Evolutionary conservation across 169 alveolate species (phyloP), one percentile per base, ranked within the genome.

Genomic region (Eimeria necatrix): DNA sequence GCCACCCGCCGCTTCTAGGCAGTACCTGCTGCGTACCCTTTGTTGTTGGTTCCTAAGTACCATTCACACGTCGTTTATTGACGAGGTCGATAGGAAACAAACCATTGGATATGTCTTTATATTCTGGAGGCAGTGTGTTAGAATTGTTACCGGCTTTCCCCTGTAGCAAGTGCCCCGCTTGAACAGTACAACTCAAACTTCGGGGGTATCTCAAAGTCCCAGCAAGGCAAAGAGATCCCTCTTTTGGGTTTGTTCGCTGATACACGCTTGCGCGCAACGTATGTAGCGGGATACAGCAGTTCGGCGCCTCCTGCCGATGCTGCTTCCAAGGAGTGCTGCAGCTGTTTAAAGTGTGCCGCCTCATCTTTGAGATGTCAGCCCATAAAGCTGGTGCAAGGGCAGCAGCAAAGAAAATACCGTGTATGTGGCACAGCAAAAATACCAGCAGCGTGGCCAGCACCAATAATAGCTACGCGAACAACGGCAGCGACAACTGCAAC

Each of bases 1-100:
- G n/a, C 52, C 52, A 22, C 56, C 41, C n/a, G 83, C 83, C 26
- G 83, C 83, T 71, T 71, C 46, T 24, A 49, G 0, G 83, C 83
- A 41, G 24, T 52, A 18, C 56, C 52, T 9, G 83, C 83, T 52
- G 20, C 83, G 83, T 24, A 49, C 56, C 83, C 46, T 0, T 0
- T 9, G 24, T 32, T 6, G 24, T 5, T 4, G 26, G 12, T 32
- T 8, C 4, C 3, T 71, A 71, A 10, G 41, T 0, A 32, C 41
- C 41, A 32, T 32, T 32, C 41, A 32, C 41, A 71, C 53, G 26
- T 26, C 18, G 46, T 71, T 71, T 71, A 32, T 71, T 71, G 52
- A 71, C 83, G 46, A 71, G 83, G 56, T 52, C 56, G 56, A 14
- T 20, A 71, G 83, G 26, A 32, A 32, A 71, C 26, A 22, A 41